These are phyloP conservation scores for Kwoniella shandongensis DNA, from an alignment of 768 basidiomycete genomes.

Conservation along the genomic window DNA sequence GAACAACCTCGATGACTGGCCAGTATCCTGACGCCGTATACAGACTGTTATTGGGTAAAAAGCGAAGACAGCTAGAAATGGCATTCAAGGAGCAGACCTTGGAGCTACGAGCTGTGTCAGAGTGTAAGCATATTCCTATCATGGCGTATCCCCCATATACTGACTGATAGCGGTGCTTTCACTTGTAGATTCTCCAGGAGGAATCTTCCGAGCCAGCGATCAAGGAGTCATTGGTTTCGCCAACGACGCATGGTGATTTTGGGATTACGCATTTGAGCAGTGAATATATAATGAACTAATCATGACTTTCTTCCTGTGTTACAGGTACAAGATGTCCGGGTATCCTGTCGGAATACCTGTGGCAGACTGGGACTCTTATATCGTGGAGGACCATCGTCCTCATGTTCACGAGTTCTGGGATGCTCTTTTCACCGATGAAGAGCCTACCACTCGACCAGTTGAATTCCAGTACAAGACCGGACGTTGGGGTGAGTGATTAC, in stretches of 20 bases:
- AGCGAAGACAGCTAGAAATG: slow-evolving; percentile 37
- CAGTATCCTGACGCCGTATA: neutral
- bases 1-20: too few relatives aligned
- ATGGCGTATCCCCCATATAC: too few relatives aligned
- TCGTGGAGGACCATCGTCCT: slow-evolving; percentile 16
- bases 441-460: neutral
- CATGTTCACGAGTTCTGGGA: slow-evolving; percentile 23
- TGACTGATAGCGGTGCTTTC: too few relatives aligned
- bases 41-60: slow-evolving; percentile 54
- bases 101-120: slow-evolving; percentile 48
- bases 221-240: slow-evolving; percentile 31
- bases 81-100: slow-evolving; percentile 44
- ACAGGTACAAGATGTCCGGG: slow-evolving; percentile 29
- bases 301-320: neutral
- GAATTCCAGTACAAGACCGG: slow-evolving; percentile 39
- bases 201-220: slow-evolving; percentile 42
- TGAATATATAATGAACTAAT: slow-evolving; percentile 17
- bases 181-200: slow-evolving; percentile 50
- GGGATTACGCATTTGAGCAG: neutral
- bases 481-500: slow-evolving; percentile 33
- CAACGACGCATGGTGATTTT: slow-evolving; percentile 37
- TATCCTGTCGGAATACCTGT: slow-evolving; percentile 24
- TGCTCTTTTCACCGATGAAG: slow-evolving; percentile 10
- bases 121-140: slow-evolving; percentile 24
- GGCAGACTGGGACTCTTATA: slow-evolving; percentile 23